These are phyloP conservation scores for Moricandia arvensis DNA, from an alignment of 345 rosid species.

Conservation along the genomic window DNA sequence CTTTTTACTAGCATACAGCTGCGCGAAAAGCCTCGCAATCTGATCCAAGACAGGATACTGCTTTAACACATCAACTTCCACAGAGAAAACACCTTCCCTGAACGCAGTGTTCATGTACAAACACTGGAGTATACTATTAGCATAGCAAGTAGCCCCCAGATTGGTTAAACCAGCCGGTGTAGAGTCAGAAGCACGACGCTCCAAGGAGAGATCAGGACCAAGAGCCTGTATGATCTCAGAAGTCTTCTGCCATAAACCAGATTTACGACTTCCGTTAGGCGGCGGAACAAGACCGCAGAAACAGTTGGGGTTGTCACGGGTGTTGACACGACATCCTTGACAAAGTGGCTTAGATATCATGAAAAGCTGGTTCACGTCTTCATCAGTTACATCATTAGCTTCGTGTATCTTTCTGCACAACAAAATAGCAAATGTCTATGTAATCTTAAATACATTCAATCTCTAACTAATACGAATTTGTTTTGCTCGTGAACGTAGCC, in stretches of 20 bases:
- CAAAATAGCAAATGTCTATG: background rate
- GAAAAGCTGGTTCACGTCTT: slow-evolving; percentile 67
- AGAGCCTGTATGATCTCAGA: slow-evolving; percentile 60
- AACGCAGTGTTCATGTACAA: slow-evolving; percentile 83
- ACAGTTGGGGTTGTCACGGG: slow-evolving; percentile 93
- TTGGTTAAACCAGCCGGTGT: slow-evolving; percentile 93
- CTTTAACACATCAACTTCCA: slow-evolving; percentile 67
- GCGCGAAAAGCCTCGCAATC: slow-evolving; percentile 84
- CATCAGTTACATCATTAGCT: slow-evolving; percentile 54
- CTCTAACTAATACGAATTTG: background rate
- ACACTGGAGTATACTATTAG: slow-evolving; percentile 94
- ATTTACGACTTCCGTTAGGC: slow-evolving; percentile 72
- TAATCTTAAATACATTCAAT: too few relatives aligned
- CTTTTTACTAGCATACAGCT: slow-evolving; percentile 73
- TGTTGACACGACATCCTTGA: slow-evolving; percentile 91
- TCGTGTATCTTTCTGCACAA: slow-evolving; percentile 71
- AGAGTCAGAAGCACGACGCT: slow-evolving; percentile 64
- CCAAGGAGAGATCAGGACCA: slow-evolving; percentile 68
- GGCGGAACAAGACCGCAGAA: slow-evolving; percentile 88
- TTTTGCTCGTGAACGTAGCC: too few relatives aligned
- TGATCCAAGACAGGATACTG: slow-evolving; percentile 84
- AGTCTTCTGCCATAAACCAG: slow-evolving; percentile 92
- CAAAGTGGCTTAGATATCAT: slow-evolving; percentile 75
- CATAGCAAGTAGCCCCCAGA: slow-evolving; percentile 96
- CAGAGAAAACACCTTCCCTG: slow-evolving; percentile 76